Base-by-base conservation (phyloP, 1,284 basidiomycete genomes). In the Tremellales sp. region DNA sequence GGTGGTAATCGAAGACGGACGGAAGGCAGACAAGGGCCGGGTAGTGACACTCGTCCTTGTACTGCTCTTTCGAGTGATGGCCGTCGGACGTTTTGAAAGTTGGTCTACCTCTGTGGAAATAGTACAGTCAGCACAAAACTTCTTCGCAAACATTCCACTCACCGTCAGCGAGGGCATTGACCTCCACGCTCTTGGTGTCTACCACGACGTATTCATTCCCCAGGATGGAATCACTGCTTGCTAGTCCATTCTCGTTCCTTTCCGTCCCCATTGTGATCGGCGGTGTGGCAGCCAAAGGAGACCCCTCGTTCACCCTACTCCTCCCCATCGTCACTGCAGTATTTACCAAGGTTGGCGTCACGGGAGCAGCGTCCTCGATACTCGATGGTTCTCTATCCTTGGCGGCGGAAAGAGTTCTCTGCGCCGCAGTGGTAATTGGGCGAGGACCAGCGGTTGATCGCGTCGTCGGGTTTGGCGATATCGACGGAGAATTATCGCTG, bases 141-240 rank as follows among this genome's bases (percentile, higher is more conserved):
- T 18, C 27, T 10, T 16, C 19, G 5, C 19, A n/a, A n/a, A 22
- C 25, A 16, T 22, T 37, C 7, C 10, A 59, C 71, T 61, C 47
- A 75, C 74, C 77, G 58, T 79, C 78, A 4, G 78, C 78, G 10
- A 79, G 61, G 8, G 76, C 75, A 47, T 79, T 79, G 54, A 79
- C 76, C 61, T 80, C 77, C 10, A 79, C 77, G 2, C 75, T 77
- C 27, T 75, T 66, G 65, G 79, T 80, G 63, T 80, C 78, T 12
- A 80, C 75, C 28, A 80, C 74, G 4, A 79, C 78, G 56, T 79
- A 80, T 42, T 79, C 78, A 18, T 58, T 56, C 0, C 60, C 64
- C 3, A 64, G 60, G 1, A 65, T 56, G 10, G 64, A 66, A 44
- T 68, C 66, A 24, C 63, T 64, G 2, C 54, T 54, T 3, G 64